A percentile compares a stretch with the other conserved stretches of the same genome.
These are phyloP conservation scores for Bretschneidera sinensis DNA, from an alignment of 345 rosid species.

Conservation along the genomic window DNA sequence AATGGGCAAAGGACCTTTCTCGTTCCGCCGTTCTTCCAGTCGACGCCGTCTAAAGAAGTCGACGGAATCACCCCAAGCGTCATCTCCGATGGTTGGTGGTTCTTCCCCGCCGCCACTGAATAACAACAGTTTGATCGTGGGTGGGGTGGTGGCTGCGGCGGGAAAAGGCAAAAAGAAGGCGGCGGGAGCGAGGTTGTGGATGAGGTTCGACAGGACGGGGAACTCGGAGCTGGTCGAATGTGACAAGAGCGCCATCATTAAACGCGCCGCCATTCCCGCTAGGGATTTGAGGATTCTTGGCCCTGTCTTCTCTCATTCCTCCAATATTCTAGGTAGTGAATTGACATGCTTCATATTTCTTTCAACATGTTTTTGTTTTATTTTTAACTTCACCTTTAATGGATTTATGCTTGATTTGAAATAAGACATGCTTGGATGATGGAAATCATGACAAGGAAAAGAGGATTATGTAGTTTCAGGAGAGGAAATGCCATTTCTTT, in stretches of 20 bases:
- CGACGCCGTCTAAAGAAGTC: constrained; percentile 41
- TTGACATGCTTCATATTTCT: background rate
- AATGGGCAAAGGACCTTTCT: constrained; percentile 50
- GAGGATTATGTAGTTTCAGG: too few relatives aligned
- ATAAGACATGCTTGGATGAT: too few relatives aligned
- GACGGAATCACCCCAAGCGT: constrained; percentile 16
- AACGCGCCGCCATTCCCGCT: constrained; percentile 72
- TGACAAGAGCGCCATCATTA: constrained; percentile 72
- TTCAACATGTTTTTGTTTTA: background rate
- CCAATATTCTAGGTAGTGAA: constrained; percentile 63
- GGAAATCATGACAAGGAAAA: too few relatives aligned
- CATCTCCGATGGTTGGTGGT: constrained; percentile 7
- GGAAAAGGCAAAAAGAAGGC: constrained; percentile 82
- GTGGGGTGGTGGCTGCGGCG: constrained; percentile 21
- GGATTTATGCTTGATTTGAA: background rate
- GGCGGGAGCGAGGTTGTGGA: constrained; percentile 87
- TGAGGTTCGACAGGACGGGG: constrained; percentile 79
- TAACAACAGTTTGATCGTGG: constrained; percentile 14
- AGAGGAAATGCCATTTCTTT: too few relatives aligned
- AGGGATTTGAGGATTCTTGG: constrained; percentile 94
- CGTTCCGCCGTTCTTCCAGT: constrained; percentile 42
- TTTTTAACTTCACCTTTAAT: background rate
- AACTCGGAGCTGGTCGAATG: constrained; percentile 75
- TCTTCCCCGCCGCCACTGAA: constrained; percentile 25
- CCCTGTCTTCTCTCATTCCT: constrained; percentile 86